phyloP scores from a whole-genome alignment of 257 asterid genomes.

The Linderniella brevidens region DNA sequence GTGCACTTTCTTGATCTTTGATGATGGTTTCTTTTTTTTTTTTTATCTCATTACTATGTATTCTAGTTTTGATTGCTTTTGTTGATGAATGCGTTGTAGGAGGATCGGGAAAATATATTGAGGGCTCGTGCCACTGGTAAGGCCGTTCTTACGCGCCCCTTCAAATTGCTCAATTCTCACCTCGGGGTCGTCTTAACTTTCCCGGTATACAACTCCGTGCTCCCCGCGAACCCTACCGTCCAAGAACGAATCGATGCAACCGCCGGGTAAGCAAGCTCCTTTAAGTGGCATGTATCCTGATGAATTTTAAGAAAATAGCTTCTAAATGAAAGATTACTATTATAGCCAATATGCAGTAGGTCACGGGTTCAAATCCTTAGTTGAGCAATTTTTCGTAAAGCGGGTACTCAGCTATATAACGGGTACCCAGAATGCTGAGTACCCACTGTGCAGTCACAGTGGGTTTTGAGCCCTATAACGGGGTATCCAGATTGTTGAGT shows the following conservation, averaged over 20 bases:
- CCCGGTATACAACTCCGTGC: conserved; percentile 65
- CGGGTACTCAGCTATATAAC: too few species aligned
- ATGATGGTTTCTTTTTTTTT: neutral
- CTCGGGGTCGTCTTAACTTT: conserved; percentile 92
- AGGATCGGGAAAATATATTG: conserved; percentile 84
- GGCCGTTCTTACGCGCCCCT: conserved; percentile 88
- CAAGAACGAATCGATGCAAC: conserved; percentile 57
- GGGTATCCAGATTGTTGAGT: too few species aligned
- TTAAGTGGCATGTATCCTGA: too few species aligned
- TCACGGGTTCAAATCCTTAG: too few species aligned
- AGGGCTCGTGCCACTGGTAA: conserved; percentile 87
- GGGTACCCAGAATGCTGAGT: too few species aligned
- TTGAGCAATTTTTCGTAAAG: too few species aligned
- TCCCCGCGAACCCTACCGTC: conserved; percentile 48
- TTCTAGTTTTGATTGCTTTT: conserved; percentile 3
- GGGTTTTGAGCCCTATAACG: too few species aligned
- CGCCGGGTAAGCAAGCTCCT: conserved; percentile 91
- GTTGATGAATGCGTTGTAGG: conserved; percentile 28
- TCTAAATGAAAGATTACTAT: too few species aligned
- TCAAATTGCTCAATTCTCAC: conserved; percentile 61
- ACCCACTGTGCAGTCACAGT: too few species aligned
- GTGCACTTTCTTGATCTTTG: neutral
- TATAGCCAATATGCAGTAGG: too few species aligned
- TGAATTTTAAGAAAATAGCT: too few species aligned
- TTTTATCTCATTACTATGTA: too few species aligned